Percentiles rank a stretch among this genome's conserved stretches.
Evolutionary conservation across 164 flowering plant genomes (phyloP).

Genomic region (Chimonanthus praecox): DNA sequence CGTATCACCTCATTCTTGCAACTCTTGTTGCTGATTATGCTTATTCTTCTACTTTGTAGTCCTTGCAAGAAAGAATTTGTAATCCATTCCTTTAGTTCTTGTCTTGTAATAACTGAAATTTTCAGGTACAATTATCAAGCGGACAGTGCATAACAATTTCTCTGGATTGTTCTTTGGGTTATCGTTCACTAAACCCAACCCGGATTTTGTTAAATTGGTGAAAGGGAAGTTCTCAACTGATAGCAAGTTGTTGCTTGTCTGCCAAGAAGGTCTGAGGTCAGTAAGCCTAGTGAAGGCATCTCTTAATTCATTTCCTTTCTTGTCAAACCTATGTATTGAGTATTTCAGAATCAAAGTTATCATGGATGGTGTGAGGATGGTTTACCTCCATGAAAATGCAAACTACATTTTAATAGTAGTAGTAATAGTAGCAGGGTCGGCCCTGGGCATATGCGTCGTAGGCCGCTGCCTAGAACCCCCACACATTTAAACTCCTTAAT

Average conservation of each 20-base stretch:
- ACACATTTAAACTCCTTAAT: too few relatives aligned
- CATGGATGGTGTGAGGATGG: too few relatives aligned
- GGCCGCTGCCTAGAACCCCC: too few relatives aligned
- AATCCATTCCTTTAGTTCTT: background rate
- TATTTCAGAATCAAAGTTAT: too few relatives aligned
- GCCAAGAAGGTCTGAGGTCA: slow-evolving; percentile 94
- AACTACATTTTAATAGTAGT: too few relatives aligned
- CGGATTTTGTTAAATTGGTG: slow-evolving; percentile 68
- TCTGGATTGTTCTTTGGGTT: slow-evolving; percentile 81
- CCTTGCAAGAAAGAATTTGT: background rate
- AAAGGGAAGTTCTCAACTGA: slow-evolving; percentile 64
- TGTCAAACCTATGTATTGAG: too few relatives aligned
- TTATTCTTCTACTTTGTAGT: background rate
- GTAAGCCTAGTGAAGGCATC: slow-evolving; percentile 3
- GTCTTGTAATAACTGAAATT: slow-evolving; percentile 2
- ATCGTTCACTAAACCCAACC: slow-evolving; percentile 77
- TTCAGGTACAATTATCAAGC: slow-evolving; percentile 76
- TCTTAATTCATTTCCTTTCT: too few relatives aligned
- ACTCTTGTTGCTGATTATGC: background rate
- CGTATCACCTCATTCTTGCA: background rate
- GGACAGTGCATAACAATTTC: slow-evolving; percentile 87
- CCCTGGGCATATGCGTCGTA: too few relatives aligned
- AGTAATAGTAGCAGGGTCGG: too few relatives aligned
- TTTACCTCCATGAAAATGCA: too few relatives aligned
- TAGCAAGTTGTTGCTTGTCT: slow-evolving; percentile 68